Conservation (phyloP, 140 eudicot species). For the Anethum foeniculum region DNA sequence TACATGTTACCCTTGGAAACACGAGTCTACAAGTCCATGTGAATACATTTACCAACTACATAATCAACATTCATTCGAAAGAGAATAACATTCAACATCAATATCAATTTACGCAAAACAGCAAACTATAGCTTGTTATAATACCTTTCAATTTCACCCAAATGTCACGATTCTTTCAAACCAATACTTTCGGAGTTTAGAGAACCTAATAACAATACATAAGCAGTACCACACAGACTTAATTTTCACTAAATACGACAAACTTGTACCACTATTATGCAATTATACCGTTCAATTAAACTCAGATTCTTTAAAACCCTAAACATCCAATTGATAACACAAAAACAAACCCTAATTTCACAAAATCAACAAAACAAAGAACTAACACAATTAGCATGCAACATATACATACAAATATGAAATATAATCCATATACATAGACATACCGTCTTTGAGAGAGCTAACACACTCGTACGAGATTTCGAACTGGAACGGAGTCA, state of each 20-base stretch:
- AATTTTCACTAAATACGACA: not conserved
- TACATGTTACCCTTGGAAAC: not conserved
- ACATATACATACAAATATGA: not conserved
- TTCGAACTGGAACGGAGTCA: constrained; percentile 72
- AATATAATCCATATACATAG: not conserved
- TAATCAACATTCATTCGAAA: not conserved
- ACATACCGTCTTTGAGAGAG: constrained; percentile 65
- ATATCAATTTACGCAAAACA: not conserved
- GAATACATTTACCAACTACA: not conserved
- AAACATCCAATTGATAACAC: not conserved
- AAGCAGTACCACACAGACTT: not conserved
- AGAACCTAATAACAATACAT: not conserved
- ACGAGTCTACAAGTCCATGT: not conserved
- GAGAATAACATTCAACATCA: no score
- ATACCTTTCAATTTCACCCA: not conserved
- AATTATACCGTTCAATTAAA: not conserved
- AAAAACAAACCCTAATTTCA: constrained; percentile 19
- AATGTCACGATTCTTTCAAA: not conserved
- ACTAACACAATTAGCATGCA: not conserved
- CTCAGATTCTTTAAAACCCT: not conserved
- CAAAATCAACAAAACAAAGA: not conserved
- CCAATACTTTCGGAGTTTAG: not conserved
- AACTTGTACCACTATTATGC: not conserved
- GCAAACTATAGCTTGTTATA: not conserved
- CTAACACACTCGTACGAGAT: constrained; percentile 83